phyloP scores from a whole-genome alignment of 129 eudicot species.

The Solidago caesia region DNA sequence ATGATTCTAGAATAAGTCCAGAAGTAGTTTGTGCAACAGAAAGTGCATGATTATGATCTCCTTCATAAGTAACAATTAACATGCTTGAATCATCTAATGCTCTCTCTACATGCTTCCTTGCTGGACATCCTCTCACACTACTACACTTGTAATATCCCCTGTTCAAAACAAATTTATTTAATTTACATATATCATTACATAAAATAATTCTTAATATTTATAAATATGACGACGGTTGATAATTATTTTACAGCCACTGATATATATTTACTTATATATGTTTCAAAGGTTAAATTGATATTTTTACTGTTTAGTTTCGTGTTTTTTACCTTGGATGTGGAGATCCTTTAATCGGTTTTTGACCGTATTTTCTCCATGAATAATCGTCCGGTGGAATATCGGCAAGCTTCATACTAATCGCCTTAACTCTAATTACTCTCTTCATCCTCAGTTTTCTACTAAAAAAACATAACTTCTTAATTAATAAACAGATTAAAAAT shows the following conservation, averaged over 20 bases:
- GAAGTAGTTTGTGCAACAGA: conserved; percentile 57
- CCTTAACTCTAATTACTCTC: conserved; percentile 81
- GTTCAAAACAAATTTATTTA: conserved; percentile 1
- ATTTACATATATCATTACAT: neutral
- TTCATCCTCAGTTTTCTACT: conserved; percentile 66
- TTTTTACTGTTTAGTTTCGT: neutral
- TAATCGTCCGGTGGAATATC: conserved; percentile 98
- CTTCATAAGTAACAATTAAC: conserved; percentile 90
- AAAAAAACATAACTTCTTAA: neutral
- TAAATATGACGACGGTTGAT: no score
- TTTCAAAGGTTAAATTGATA: neutral
- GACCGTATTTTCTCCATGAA: conserved; percentile 97
- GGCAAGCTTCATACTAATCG: conserved; percentile 81
- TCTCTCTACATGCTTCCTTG: conserved; percentile 91
- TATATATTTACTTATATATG: neutral
- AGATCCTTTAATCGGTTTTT: conserved; percentile 94
- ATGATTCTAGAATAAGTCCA: conserved; percentile 70
- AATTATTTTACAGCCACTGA: no score
- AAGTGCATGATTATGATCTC: conserved; percentile 79
- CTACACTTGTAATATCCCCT: conserved; percentile 98
- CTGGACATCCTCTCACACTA: conserved; percentile 91
- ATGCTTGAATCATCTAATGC: conserved; percentile 82
- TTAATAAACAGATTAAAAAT: neutral
- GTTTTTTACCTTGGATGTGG: conserved; percentile 87
- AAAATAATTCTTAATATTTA: no score